Base-by-base conservation (phyloP, 2,329 filamentous ascomycete genomes). In the Zymoseptoria tritici region DNA sequence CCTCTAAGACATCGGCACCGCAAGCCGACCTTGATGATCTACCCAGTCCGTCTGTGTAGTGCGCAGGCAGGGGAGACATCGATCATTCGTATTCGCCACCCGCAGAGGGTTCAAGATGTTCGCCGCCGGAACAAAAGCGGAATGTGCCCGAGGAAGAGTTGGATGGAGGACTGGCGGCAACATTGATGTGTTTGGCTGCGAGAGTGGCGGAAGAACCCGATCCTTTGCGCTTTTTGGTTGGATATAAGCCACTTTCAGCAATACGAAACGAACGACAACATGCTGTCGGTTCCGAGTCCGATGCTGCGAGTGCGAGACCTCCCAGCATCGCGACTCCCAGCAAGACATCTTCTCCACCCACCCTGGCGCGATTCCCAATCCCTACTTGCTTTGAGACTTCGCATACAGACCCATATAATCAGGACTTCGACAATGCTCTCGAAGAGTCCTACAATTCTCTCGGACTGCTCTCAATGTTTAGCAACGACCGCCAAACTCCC, bases 401-500 rank as follows among this genome's bases (percentile, higher is more conserved):
- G 9, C 50, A 24, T 42, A 49, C 29, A n/a, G 52, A 54, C 24
- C 36, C 50, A 9, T 50, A 58, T 22, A 59, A 59, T 19, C 53
- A 52, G 46, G 29, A n/a, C 22, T 59, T 51, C 24, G 49, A 36
- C 16, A 52, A 52, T 22, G 54, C 57, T 22, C 42, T 55, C 22
- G 53, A 59, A 36, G 57, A 59, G 24, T 53, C 57, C 20, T 59
- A 59, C 29, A 24, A 59, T 16, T 9, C 53, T 3, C 2, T 16
- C 1, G 13, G 13, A 1, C 16, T 46, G 36, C 36, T 46, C 4
- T 46, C 36, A 4, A 46, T 46, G 36, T 46, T 46, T 16, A n/a
- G 11, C 13, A 6, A 46, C 13, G 13, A 46, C 16, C 4, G 5
- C 36, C 36, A 46, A n/a, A 46, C 36, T n/a, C 36, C 2, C 5